Evolutionary conservation across 176 grass and related monocot species (phyloP), one percentile per base, ranked within the genome.

Genomic region (Eleusine indica): DNA sequence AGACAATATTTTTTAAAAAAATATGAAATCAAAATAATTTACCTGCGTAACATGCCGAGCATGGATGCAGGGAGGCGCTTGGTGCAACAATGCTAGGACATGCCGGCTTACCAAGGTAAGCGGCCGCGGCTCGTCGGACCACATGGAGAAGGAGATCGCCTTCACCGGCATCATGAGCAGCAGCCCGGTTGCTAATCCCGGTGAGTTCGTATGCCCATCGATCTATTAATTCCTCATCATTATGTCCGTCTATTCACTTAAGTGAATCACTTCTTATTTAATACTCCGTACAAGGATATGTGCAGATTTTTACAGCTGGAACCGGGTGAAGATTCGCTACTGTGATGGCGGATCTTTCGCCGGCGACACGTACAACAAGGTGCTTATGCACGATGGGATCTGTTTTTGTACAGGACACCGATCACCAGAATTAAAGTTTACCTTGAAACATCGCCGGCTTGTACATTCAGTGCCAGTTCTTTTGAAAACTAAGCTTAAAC

Each of bases 291-390:
- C 12, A 47, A 28, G 5, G 3, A 49, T 30, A 12, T 32, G 3
- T 25, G 53, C 84, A 98, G 95, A 98, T 68, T 98, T 98, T 82
- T 90, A 91, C 89, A 90, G 87, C 63, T 95, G 92, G 96, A 98
- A 98, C 75, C 86, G 93, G 74, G 92, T 94, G 8, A 89, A 82
- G 57, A 84, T 98, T 22, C 80, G 92, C 30, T 98, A 95, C 84
- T 98, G 95, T 38, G 95, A 98, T 71, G 85, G 92, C 40, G 92
- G 54, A 65, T 98, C 92, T 13, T 98, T 98, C 62, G 87, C 87
- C 6, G 93, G 96, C 47, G 91, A 98, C 10, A 40, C 79, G 39
- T 98, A 88, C 56, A 64, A 94, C 80, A 41, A 89, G 92, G 94
- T 77, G 53, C 18, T 35, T 18, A 66, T 11, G 14, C 17, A 47